Percentiles rank a stretch among this genome's conserved stretches.
Evolutionary conservation across 345 rosid genomes (phyloP).

Genomic region (Lepidium didymum): DNA sequence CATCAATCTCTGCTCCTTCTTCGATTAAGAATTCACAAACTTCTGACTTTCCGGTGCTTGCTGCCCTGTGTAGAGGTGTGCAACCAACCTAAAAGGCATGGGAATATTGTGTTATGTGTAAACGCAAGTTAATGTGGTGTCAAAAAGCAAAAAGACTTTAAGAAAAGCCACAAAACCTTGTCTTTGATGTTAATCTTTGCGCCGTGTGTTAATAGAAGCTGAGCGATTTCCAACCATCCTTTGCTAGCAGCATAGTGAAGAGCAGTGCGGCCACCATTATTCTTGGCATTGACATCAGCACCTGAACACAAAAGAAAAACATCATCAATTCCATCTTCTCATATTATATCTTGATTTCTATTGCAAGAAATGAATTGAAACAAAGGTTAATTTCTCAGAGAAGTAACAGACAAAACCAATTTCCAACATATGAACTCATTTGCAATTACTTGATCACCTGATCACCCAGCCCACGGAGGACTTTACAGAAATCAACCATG

Average conservation of each 20-base stretch:
- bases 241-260: slow-evolving; percentile 98
- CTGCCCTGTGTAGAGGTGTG: slow-evolving; percentile 86
- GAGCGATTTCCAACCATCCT: slow-evolving; percentile 66
- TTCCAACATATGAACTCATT: background rate
- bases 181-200: slow-evolving; percentile 67
- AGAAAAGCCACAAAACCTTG: slow-evolving; percentile 37
- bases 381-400: background rate
- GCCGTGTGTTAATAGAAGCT: slow-evolving; percentile 51
- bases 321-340: background rate
- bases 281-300: slow-evolving; percentile 67
- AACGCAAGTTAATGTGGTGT: background rate
- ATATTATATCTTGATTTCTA: background rate
- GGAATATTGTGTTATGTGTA: background rate
- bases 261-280: slow-evolving; percentile 80
- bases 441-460: background rate
- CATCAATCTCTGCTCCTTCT: slow-evolving; percentile 89
- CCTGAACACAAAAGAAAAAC: slow-evolving; percentile 33
- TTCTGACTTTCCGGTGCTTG: slow-evolving; percentile 68
- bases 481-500: background rate
- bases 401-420: background rate
- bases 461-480: background rate
- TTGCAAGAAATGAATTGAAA: background rate
- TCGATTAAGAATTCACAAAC: slow-evolving; percentile 72
- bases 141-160: background rate
- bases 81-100: slow-evolving; percentile 58